Evolutionary conservation across 768 basidiomycete genomes (phyloP).

Genomic region (Candolleomyces aberdarensis): DNA sequence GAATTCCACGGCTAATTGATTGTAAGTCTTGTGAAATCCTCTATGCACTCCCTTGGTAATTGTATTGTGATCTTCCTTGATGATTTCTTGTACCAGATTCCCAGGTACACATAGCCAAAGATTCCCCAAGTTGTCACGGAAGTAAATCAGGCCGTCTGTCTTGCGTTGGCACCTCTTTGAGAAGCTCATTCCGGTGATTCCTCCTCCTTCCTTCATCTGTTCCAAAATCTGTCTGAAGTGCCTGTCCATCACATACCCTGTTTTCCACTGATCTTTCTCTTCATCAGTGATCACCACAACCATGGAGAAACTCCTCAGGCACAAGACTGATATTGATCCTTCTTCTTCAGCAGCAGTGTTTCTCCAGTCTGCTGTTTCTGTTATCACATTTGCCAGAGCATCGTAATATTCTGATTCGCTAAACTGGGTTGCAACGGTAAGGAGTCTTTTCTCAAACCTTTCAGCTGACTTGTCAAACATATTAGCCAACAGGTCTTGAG

Average conservation of each 20-base stretch:
- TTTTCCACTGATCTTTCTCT: not conserved
- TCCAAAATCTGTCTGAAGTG: not conserved
- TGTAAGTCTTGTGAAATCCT: slow-evolving; percentile 23
- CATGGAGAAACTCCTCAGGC: not conserved
- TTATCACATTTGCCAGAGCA: too few species aligned
- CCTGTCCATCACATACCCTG: not conserved
- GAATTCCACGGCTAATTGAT: slow-evolving; percentile 17
- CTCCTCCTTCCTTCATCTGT: not conserved
- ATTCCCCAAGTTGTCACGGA: slow-evolving; percentile 21
- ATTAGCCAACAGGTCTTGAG: not conserved
- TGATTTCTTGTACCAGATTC: slow-evolving; percentile 8
- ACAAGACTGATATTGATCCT: too few species aligned
- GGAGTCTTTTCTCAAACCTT: too few species aligned
- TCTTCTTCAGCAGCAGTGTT: too few species aligned
- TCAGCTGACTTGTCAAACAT: not conserved
- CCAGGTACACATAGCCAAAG: slow-evolving; percentile 26
- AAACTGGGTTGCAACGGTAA: too few species aligned
- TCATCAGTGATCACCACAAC: not conserved
- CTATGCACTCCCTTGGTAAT: slow-evolving; percentile 24
- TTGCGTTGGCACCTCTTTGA: not conserved
- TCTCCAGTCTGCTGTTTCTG: too few species aligned
- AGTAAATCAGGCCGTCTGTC: slow-evolving; percentile 17
- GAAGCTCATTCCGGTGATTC: too few species aligned
- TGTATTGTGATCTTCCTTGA: slow-evolving; percentile 23
- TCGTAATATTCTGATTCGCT: too few species aligned